Evolutionary conservation across 345 rosid genomes (phyloP).

Genomic region (Eucalyptus urophylla): DNA sequence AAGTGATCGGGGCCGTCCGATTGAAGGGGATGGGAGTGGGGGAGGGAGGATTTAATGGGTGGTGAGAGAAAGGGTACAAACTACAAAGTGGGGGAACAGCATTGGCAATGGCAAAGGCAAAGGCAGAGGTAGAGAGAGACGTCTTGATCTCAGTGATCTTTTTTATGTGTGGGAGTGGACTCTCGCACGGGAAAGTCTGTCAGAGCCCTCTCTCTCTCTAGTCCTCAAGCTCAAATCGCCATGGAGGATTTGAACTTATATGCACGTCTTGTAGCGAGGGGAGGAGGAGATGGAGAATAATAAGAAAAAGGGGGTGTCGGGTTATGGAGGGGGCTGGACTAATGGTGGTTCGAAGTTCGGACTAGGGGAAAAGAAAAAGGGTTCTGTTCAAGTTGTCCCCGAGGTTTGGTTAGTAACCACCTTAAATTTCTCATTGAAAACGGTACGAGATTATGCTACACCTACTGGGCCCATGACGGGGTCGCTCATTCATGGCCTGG

Average conservation of each 20-base stretch:
- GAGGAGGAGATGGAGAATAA: not conserved
- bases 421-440: not conserved
- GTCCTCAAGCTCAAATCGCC: too few relatives aligned
- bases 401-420: not conserved
- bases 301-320: not conserved
- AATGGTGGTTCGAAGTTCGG: not conserved
- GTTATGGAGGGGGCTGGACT: not conserved
- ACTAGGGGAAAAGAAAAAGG: not conserved
- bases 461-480: not conserved
- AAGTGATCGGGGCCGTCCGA: constrained; percentile 3
- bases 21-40: not conserved
- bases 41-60: not conserved
- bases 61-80: not conserved
- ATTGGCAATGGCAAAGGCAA: not conserved
- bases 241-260: not conserved
- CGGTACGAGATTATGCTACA: not conserved
- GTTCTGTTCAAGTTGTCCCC: not conserved
- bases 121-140: not conserved
- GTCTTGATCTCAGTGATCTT: not conserved
- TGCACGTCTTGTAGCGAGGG: not conserved
- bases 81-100: not conserved
- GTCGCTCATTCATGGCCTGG: not conserved
- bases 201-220: not conserved
- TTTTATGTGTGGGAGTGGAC: not conserved
- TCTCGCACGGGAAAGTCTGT: not conserved